Base-by-base conservation (phyloP, 1,284 basidiomycete genomes). In the Schizophyllum amplum region DNA sequence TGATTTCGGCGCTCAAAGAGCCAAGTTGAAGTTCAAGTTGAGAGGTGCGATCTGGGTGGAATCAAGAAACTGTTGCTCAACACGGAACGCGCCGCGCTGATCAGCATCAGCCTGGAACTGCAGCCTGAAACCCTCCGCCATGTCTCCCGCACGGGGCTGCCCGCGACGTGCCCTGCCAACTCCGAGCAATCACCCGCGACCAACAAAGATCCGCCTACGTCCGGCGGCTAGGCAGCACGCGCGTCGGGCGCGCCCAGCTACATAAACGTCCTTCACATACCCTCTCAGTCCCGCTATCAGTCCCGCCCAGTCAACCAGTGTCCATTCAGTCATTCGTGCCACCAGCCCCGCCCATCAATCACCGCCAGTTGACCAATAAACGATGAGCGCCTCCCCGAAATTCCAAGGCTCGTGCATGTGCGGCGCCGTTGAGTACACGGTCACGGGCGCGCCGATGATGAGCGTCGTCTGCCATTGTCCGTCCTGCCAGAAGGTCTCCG, bases 401-500 rank as follows among this genome's bases (percentile, higher is more conserved):
- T 24, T 15, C 24, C 11, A 9, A 13, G 69, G 71, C 4, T 67
- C 69, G n/a, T 75, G 74, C 59, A 64, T 74, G 5, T 75, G 73
- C 60, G 61, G 62, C 46, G 60, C n/a, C 63, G 66, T 55, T 20
- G 24, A 9, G 13, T 72, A 70, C 55, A 68, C 66, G 5, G 61
- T 74, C 7, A 59, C 57, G 13, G 74, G 72, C 4, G 68, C 72
- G 15, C 73, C 73, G 0, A 57, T 72, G 57, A 61, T 63, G 0
- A 71, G 70, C 61, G 60, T 64, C 11, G 65, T 73, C 1, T 75
- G 73, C 56, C 71, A 75, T 58, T 75, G 74, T 60, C 55, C 53
- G 46, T 72, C 73, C 57, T 75, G 74, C 65, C 68, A 66, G 60
- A 74, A 74, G 58, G 64, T 63, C 9, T 66, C 67, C 4, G 72